Conservation (phyloP, 2,329 filamentous ascomycete genomes). For the Arthroderma sp. region DNA sequence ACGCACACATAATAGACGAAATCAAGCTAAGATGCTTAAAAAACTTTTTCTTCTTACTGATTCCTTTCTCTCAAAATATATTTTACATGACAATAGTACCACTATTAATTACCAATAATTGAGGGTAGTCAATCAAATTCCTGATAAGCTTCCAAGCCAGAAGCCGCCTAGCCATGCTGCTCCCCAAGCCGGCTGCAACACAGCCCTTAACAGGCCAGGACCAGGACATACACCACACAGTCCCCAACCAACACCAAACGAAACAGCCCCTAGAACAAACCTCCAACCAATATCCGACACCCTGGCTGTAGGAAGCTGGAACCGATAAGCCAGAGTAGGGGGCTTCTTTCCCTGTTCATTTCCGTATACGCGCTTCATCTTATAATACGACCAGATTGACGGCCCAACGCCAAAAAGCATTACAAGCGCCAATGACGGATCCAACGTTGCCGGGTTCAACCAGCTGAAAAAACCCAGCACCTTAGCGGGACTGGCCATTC, state of each 20-base stretch:
- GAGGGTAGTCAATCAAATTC: slow-evolving; percentile 9
- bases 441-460: slow-evolving; percentile 32
- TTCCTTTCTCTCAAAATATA: neutral
- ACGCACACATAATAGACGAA: too few relatives aligned
- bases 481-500: slow-evolving; percentile 39
- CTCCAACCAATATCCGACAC: slow-evolving; percentile 36
- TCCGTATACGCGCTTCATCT: slow-evolving; percentile 16
- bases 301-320: slow-evolving; percentile 33
- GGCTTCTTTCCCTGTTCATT: slow-evolving; percentile 18
- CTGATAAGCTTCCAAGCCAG: slow-evolving; percentile 28
- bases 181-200: slow-evolving; percentile 38
- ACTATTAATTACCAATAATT: neutral
- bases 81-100: too few relatives aligned
- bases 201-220: slow-evolving; percentile 34
- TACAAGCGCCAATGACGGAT: slow-evolving; percentile 38
- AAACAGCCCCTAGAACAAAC: slow-evolving; percentile 34
- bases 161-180: slow-evolving; percentile 35
- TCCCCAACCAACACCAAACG: slow-evolving; percentile 42
- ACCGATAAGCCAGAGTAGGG: slow-evolving; percentile 31
- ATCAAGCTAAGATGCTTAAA: too few relatives aligned
- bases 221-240: slow-evolving; percentile 40
- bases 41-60: neutral
- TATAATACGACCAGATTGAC: slow-evolving; percentile 26
- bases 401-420: slow-evolving; percentile 39
- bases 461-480: slow-evolving; percentile 38